Evolutionary conservation across 179 eudicot genomes (phyloP), one percentile per base, ranked within the genome.

Genomic region (Actinidia polygama): DNA sequence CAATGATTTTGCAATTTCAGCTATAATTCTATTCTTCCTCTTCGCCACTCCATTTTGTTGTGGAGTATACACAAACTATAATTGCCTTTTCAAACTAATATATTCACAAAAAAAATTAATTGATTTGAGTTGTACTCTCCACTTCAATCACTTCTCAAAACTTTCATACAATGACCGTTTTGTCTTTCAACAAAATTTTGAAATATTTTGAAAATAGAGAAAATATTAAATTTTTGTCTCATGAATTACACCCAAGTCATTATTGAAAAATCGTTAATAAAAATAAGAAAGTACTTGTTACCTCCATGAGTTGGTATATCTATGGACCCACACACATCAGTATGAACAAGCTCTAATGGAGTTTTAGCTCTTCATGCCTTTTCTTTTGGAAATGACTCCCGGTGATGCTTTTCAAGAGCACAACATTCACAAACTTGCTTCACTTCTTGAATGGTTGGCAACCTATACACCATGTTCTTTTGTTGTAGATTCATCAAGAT

Each of bases 171-270:
- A 16, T 18, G 18, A 16, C 50, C 73, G 61, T 72, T 61, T 61
- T 81, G 54, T 75, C 19, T 62, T 58, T 62, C 51, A 53, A 81
- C 64, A 5, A 74, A 21, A 61, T n/a, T 12, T 51, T 61, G 2
- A 58, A 81, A 53, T 24, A 49, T 77, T n/a, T 54, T 62, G 16
- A 83, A 75, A 6, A 70, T 70, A 44, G 12, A 55, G 16, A 63
- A 82, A 40, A 70, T 55, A 55, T 64, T 12, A 47, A 59, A 59
- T 40, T 8, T 11, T 68, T 79, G 54, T 24, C 26, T 72, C 67
- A 79, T 83, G 8, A 79, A 63, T 7, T 79, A 73, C 0, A 79
- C 82, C 74, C 75, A 83, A 18, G 36, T 77, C 79, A 63, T 76
- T 68, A 58, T 77, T 54, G 82, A 72, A 73, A 11, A 71, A 49